phyloP scores from a whole-genome alignment of 495 filamentous ascomycete genomes.

The Penicillium salamii region DNA sequence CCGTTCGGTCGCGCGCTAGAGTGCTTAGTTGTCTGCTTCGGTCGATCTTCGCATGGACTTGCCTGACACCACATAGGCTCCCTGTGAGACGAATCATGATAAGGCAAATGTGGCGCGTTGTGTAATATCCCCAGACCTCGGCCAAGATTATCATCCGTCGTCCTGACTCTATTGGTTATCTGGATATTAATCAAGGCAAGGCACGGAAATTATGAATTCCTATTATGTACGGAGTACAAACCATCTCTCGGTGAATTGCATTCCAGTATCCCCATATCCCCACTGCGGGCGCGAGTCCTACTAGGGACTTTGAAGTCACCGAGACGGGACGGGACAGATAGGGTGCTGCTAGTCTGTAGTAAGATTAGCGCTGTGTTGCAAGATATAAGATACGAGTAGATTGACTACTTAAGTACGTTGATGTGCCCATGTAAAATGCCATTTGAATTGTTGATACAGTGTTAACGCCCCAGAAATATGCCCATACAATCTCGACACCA shows the following conservation, averaged over 20 bases:
- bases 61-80: slow-evolving; percentile 6
- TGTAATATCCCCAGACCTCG: neutral
- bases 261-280: neutral
- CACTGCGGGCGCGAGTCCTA: neutral
- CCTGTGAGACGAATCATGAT: neutral
- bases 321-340: too few species aligned
- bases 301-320: too few species aligned
- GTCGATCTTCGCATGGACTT: slow-evolving; percentile 23
- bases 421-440: neutral
- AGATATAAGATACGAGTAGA: too few species aligned
- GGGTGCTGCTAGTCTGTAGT: too few species aligned
- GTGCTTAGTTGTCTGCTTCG: slow-evolving; percentile 11
- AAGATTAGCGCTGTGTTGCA: too few species aligned
- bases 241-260: neutral
- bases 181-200: neutral
- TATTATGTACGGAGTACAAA: too few species aligned
- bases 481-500: neutral
- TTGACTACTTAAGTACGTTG: too few species aligned
- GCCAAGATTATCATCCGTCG: too few species aligned
- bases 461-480: neutral
- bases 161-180: neutral
- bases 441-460: neutral
- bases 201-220: too few species aligned
- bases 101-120: neutral
- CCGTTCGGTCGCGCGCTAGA: too few species aligned